Percentiles rank a stretch among this genome's conserved stretches.
phyloP scores from a whole-genome alignment of 495 filamentous ascomycete species.

The Astrocystis sublimbata region DNA sequence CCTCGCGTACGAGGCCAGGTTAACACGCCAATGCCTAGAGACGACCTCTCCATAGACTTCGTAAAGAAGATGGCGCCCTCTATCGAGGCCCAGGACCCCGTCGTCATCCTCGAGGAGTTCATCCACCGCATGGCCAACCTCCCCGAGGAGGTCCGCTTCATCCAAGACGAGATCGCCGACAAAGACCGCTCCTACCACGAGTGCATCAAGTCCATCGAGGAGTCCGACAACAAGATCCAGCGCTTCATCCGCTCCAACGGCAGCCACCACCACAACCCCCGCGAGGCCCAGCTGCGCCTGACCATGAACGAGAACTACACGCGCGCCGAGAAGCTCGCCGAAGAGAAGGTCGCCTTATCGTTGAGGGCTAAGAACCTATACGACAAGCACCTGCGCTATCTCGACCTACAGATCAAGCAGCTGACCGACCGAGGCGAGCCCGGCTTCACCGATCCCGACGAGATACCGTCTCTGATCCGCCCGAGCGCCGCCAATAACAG shows the following conservation, averaged over 20 bases:
- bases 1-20: constrained; percentile 38
- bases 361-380: constrained; percentile 76
- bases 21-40: constrained; percentile 60
- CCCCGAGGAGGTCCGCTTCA: constrained; percentile 85
- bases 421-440: constrained; percentile 74
- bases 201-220: constrained; percentile 69
- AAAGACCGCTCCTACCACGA: constrained; percentile 83
- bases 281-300: constrained; percentile 74
- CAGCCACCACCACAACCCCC: constrained; percentile 77
- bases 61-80: constrained; percentile 54
- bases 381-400: constrained; percentile 83
- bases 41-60: constrained; percentile 63
- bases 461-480: constrained; percentile 75
- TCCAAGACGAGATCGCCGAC: constrained; percentile 90
- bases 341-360: constrained; percentile 80
- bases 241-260: constrained; percentile 87
- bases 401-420: constrained; percentile 84
- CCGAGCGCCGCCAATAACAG: constrained; percentile 52
- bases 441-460: constrained; percentile 71
- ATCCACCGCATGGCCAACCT: constrained; percentile 84
- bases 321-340: constrained; percentile 70
- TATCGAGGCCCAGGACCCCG: constrained; percentile 66
- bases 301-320: constrained; percentile 72
- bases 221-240: constrained; percentile 79
- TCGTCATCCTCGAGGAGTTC: constrained; percentile 89